phyloP scores from a whole-genome alignment of 495 filamentous ascomycete species.

The Tuber aestivum region DNA sequence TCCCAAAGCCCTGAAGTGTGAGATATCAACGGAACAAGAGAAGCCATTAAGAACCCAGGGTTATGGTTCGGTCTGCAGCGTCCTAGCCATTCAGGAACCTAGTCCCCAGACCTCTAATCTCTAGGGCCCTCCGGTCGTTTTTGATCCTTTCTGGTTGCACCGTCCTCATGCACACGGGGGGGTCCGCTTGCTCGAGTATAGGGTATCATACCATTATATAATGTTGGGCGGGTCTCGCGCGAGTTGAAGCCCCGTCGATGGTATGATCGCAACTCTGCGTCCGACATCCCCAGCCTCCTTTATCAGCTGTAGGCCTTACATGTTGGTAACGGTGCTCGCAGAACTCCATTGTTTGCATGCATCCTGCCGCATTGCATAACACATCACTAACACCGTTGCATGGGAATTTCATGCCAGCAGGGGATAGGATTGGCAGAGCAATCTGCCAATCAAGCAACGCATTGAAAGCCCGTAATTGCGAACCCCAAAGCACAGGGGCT shows the following conservation, averaged over 20 bases:
- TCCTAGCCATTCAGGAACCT: too few species aligned
- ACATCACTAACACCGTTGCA: neutral
- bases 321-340: neutral
- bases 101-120: neutral
- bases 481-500: neutral
- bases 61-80: too few species aligned
- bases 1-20: neutral
- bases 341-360: neutral
- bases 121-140: neutral
- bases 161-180: neutral
- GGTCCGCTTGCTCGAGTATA: neutral
- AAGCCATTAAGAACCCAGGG: neutral
- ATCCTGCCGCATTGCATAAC: neutral
- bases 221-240: neutral
- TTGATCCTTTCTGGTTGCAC: neutral
- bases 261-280: neutral
- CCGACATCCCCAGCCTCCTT: neutral
- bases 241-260: neutral
- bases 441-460: neutral
- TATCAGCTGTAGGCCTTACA: neutral
- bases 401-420: neutral
- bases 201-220: neutral
- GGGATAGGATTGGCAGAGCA: neutral
- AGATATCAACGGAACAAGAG: neutral
- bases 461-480: neutral